A percentile compares a stretch with the other conserved stretches of the same genome.
Evolutionary conservation across 1,284 basidiomycete species (phyloP).

Genomic region (Porogramme epimiltina): DNA sequence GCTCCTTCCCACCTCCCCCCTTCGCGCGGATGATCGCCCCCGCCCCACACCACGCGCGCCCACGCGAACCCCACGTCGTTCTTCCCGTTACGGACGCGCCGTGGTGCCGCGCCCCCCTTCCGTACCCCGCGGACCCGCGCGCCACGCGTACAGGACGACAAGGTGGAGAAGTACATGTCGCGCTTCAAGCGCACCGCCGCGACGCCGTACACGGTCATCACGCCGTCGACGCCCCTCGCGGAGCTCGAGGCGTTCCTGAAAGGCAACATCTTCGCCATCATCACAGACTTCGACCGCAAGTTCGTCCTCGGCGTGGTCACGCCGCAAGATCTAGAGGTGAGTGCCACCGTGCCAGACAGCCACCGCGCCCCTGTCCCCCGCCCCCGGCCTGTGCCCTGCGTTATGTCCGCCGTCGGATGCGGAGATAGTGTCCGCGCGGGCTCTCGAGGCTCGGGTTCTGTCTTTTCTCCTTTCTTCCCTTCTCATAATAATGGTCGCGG

Average conservation of each 20-base stretch:
- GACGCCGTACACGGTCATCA: constrained; percentile 77
- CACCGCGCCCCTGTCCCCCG: too few relatives aligned
- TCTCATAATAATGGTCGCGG: too few relatives aligned
- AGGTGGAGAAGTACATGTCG: constrained; percentile 68
- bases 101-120: neutral
- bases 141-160: constrained; percentile 52
- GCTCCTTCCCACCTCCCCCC: neutral
- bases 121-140: neutral
- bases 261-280: constrained; percentile 76
- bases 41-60: too few relatives aligned
- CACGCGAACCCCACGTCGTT: too few relatives aligned
- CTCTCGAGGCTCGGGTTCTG: neutral
- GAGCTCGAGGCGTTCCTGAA: constrained; percentile 78
- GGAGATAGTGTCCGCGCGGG: too few relatives aligned
- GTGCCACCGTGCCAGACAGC: neutral
- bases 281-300: constrained; percentile 81
- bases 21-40: too few relatives aligned
- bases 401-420: too few relatives aligned
- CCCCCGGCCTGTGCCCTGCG: too few relatives aligned
- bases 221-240: constrained; percentile 74
- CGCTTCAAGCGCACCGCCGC: constrained; percentile 73
- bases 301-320: constrained; percentile 89
- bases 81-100: too few relatives aligned
- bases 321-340: constrained; percentile 74
- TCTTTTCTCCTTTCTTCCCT: neutral